Evolutionary conservation across 2,329 filamentous ascomycete genomes (phyloP), one percentile per base, ranked within the genome.

Genomic region (Fusarium odoratissimum): DNA sequence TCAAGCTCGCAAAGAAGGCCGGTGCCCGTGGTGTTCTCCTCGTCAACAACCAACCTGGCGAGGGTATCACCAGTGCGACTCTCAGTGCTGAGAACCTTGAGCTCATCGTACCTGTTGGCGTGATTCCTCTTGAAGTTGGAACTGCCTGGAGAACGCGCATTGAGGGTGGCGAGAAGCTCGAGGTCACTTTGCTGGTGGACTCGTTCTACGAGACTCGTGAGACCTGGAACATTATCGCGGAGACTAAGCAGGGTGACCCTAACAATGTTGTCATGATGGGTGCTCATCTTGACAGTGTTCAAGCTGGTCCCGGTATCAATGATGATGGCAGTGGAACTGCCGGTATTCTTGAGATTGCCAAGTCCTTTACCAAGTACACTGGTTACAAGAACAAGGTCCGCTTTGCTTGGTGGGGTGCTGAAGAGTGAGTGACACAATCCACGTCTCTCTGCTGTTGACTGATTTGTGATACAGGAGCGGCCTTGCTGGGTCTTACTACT

Each of bases 41-140:
- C 55, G 91, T 90, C 78, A 89, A 93, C 84, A 90, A 92, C 69
- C 83, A 81, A 5, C 81, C 85, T 1, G 89, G 88, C 2, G 71
- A 76, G 14, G 58, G 68, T n/a, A 78, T 82, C 7, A 79, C 85
- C 4, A 80, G 82, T 30, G 90, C 88, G 12, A 91, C 89, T 0
- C 83, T 92, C 5, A 84, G 86, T 23, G 82, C 82, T 1, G 80
- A 81, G 72, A 83, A 82, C 74, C 69, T 80, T 33, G 78, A 79
- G 12, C 72, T 77, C 23, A 75, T 84, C 8, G 77, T 81, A 14
- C 81, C 84, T 14, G 80, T 82, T 9, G 83, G 78, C 13, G 79
- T 83, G 2, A 79, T 84, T 38, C 73, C 78, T 10, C 73, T 77
- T 2, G 83, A 82, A 48, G 75, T 82, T 5, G 83, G 82, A 12